Base-by-base conservation (phyloP, 768 basidiomycete species). In the Pleurotus tuoliensis region DNA sequence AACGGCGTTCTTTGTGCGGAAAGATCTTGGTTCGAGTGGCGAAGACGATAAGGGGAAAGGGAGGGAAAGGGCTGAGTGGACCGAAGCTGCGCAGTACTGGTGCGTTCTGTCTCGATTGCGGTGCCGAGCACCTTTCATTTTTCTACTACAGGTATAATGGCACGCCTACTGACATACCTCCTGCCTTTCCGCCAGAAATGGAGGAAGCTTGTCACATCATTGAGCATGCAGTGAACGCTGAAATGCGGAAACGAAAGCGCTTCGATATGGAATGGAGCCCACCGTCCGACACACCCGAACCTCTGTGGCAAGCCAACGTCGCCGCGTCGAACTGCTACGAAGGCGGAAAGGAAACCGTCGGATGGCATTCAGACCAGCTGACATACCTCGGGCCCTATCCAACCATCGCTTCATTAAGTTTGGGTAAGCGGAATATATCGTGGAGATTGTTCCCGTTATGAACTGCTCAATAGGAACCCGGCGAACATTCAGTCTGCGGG, bases 321-420 rank as follows among this genome's bases (percentile, higher is more conserved):
- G 91, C 91, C 3, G 91, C 90, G 1, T 83, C 90, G 2, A 93
- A 93, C 62, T 87, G 90, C 61, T 93, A 93, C 58, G 82, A 86
- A 65, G 90, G 90, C n/a, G 78, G 80, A 38, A 86, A 87, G 64
- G 90, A 92, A 67, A 83, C 84, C 49, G 91, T 93, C 3, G 91
- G 92, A 0, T 86, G 81, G 64, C 92, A 93, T 66, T 86, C 90
- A 3, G 91, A 93, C 67, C 87, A 88, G 54, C 68, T 90, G 55
- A 90, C 90, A 0, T 87, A 88, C 70, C 74, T 93, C 5, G 92
- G 91, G 8, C 91, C 91, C 12, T 91, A 86, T 68, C 85, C 89
- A 4, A 92, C 91, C 0, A 93, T 93, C 53, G 91, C 91, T 8
- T 92, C 90, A 9, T 69, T 93, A 48, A 92, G 90, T 66, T 79